Conservation (phyloP, 257 asterid genomes). For the Capsicum baccatum region DNA sequence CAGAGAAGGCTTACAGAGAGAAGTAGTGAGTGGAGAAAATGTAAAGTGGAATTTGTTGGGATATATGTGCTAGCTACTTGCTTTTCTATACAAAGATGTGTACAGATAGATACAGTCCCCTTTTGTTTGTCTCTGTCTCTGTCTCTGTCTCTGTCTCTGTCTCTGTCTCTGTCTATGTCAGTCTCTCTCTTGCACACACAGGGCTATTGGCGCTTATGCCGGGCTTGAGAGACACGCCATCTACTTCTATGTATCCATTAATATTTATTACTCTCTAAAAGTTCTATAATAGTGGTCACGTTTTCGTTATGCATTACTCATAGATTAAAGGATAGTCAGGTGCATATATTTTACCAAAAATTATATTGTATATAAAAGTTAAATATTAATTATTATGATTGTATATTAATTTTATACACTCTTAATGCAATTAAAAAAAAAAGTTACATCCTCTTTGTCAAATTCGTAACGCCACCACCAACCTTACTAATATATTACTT, state of each 20-base stretch:
- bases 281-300: no score
- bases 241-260: conserved; percentile 25
- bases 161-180: conserved; percentile 29
- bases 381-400: no score
- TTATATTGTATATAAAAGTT: no score
- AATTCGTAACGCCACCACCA: no score
- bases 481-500: no score
- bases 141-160: neutral
- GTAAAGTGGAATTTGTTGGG: conserved; percentile 28
- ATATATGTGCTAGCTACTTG: neutral
- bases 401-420: no score
- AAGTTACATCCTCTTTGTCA: no score
- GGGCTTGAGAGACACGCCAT: conserved; percentile 78
- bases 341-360: no score
- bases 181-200: conserved; percentile 38
- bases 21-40: neutral
- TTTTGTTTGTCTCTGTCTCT: conserved; percentile 31
- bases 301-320: no score
- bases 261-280: neutral
- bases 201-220: conserved; percentile 63
- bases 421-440: no score
- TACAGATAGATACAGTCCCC: neutral
- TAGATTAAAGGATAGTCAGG: no score
- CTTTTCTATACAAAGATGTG: neutral
- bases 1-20: conserved; percentile 9